phyloP scores from a whole-genome alignment of 225 moss, liverwort and hornwort species.

The Antitrichia curtipendula region DNA sequence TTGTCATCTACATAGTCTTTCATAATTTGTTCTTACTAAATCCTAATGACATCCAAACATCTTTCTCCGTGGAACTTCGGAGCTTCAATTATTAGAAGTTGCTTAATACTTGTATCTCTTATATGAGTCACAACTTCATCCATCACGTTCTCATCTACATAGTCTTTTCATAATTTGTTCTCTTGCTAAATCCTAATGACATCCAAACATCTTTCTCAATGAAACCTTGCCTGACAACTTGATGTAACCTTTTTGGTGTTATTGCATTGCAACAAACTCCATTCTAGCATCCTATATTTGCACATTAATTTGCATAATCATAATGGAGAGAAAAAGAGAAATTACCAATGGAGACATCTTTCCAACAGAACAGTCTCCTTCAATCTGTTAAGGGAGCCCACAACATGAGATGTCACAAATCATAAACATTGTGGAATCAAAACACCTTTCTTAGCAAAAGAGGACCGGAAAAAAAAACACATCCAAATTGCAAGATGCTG shows the following conservation, averaged over 20 bases:
- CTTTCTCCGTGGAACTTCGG: background rate
- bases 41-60: background rate
- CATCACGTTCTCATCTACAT: background rate
- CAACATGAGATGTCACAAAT: background rate
- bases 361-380: constrained; percentile 59
- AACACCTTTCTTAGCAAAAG: background rate
- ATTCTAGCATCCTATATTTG: background rate
- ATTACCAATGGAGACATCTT: constrained; percentile 90
- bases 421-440: background rate
- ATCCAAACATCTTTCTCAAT: background rate
- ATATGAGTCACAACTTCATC: background rate
- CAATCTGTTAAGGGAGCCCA: constrained; percentile 39
- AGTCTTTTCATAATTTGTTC: background rate
- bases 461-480: background rate
- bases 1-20: background rate
- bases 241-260: background rate
- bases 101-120: background rate
- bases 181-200: background rate
- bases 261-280: background rate
- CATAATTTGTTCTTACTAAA: background rate
- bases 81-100: background rate
- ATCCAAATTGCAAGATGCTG: background rate
- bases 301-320: background rate
- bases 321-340: background rate
- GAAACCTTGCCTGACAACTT: background rate